Conservation (phyloP, 1,284 basidiomycete genomes). For the Crocinoboletus sp. region DNA sequence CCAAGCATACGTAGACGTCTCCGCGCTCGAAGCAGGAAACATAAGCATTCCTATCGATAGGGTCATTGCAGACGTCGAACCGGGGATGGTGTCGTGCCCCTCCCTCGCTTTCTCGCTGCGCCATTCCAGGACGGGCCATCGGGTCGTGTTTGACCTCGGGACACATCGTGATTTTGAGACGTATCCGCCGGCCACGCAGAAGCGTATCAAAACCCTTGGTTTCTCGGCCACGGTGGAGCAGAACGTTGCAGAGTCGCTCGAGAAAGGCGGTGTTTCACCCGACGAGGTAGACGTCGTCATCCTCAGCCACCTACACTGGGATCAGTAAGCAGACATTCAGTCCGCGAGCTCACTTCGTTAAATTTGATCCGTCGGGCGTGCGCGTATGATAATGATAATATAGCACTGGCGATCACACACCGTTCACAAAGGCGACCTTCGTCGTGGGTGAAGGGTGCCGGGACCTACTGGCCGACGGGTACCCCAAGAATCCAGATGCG, state of each 20-base stretch:
- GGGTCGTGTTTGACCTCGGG: slow-evolving; percentile 52
- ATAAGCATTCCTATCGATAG: slow-evolving; percentile 35
- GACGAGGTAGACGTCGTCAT: slow-evolving; percentile 42
- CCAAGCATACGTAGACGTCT: slow-evolving; percentile 46
- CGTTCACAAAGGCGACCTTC: slow-evolving; percentile 46
- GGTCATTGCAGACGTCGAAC: slow-evolving; percentile 35
- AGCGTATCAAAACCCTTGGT: slow-evolving; percentile 26
- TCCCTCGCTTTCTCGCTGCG: slow-evolving; percentile 47
- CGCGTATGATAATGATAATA: neutral
- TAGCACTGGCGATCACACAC: slow-evolving; percentile 40
- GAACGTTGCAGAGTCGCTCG: slow-evolving; percentile 45
- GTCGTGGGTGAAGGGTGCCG: slow-evolving; percentile 39
- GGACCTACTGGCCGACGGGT: slow-evolving; percentile 35
- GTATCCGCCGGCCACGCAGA: slow-evolving; percentile 34
- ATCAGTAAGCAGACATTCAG: slow-evolving; percentile 30
- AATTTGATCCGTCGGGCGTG: neutral
- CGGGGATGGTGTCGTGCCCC: slow-evolving; percentile 31
- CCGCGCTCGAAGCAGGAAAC: slow-evolving; percentile 46
- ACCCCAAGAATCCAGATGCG: slow-evolving; percentile 38
- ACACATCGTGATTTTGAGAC: slow-evolving; percentile 44
- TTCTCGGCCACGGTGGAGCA: slow-evolving; percentile 34
- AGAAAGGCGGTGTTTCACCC: slow-evolving; percentile 43
- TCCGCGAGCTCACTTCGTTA: slow-evolving; percentile 21
- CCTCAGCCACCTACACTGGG: slow-evolving; percentile 48
- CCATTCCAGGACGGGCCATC: slow-evolving; percentile 38